Percentiles rank a stretch among this genome's conserved stretches.
Conservation (phyloP, 192 early-diverging fungal genomes). For the Gamsiella multidivaricata region DNA sequence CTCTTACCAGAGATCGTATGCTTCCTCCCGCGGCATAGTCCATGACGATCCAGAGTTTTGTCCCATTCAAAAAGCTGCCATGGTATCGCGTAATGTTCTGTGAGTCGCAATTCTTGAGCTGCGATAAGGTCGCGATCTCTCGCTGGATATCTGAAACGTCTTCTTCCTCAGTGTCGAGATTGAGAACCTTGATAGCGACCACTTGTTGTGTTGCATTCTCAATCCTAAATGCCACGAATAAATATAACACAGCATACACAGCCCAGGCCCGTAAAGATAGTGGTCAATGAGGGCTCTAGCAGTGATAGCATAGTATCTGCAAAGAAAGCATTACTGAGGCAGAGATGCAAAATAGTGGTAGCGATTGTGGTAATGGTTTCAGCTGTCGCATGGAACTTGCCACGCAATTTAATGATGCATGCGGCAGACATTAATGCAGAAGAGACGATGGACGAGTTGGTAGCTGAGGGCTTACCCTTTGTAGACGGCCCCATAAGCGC, state of each 20-base stretch:
- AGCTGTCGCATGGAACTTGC: not conserved
- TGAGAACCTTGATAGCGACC: constrained; percentile 97
- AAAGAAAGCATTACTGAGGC: too few species aligned
- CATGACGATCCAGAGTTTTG: constrained; percentile 98
- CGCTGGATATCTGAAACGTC: constrained; percentile 95
- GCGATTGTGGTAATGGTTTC: not conserved
- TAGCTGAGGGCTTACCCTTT: constrained; percentile 61
- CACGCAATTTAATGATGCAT: too few species aligned
- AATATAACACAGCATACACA: not conserved
- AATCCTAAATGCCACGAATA: too few species aligned
- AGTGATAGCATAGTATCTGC: too few species aligned
- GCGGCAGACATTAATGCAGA: not conserved
- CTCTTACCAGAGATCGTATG: constrained; percentile 75
- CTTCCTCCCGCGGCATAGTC: constrained; percentile 97
- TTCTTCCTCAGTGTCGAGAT: constrained; percentile 96
- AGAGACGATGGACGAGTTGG: not conserved
- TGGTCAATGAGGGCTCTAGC: too few species aligned
- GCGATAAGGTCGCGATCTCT: constrained; percentile 92
- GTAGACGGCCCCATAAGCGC: constrained; percentile 79
- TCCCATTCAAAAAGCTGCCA: constrained; percentile 88
- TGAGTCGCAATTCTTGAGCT: constrained; percentile 82
- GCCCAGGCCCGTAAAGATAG: too few species aligned
- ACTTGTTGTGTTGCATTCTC: constrained; percentile 80
- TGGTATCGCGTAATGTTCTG: constrained; percentile 94
- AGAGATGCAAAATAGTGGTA: too few species aligned